phyloP scores from a whole-genome alignment of 352 stramenopile genomes.

The Phytopythium boreale region DNA sequence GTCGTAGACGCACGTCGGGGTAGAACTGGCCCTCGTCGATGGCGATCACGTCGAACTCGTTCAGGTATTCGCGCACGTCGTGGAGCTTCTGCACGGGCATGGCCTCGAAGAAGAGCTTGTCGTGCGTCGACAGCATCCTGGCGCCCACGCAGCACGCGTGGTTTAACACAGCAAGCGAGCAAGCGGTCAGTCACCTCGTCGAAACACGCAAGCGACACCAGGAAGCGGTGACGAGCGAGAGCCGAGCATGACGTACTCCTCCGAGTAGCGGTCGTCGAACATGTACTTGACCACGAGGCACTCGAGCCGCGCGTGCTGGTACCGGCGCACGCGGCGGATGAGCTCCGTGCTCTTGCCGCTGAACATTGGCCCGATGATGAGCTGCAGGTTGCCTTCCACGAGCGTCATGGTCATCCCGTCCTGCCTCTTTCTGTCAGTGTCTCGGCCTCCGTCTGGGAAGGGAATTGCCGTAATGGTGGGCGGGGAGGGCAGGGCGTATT shows the following conservation, averaged over 20 bases:
- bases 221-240: not conserved
- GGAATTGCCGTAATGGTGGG: not conserved
- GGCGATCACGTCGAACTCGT: slow-evolving; percentile 80
- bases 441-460: not conserved
- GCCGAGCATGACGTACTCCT: slow-evolving; percentile 33
- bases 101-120: slow-evolving; percentile 68
- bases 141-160: not conserved
- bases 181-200: not conserved
- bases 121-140: slow-evolving; percentile 75
- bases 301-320: slow-evolving; percentile 73
- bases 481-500: not conserved
- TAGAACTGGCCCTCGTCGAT: slow-evolving; percentile 89
- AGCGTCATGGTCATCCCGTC: not conserved
- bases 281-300: slow-evolving; percentile 83
- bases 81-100: slow-evolving; percentile 53
- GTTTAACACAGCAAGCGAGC: not conserved
- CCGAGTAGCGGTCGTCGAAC: slow-evolving; percentile 76
- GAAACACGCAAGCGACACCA: not conserved
- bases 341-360: slow-evolving; percentile 88
- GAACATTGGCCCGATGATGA: slow-evolving; percentile 88
- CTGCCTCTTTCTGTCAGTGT: not conserved
- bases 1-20: slow-evolving; percentile 59
- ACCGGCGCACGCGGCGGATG: slow-evolving; percentile 77
- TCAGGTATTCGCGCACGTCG: slow-evolving; percentile 51
- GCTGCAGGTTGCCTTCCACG: slow-evolving; percentile 60